These are phyloP conservation scores for Kodamaea sp. DNA, from an alignment of 1,139 yeast genomes.

Conservation along the genomic window DNA sequence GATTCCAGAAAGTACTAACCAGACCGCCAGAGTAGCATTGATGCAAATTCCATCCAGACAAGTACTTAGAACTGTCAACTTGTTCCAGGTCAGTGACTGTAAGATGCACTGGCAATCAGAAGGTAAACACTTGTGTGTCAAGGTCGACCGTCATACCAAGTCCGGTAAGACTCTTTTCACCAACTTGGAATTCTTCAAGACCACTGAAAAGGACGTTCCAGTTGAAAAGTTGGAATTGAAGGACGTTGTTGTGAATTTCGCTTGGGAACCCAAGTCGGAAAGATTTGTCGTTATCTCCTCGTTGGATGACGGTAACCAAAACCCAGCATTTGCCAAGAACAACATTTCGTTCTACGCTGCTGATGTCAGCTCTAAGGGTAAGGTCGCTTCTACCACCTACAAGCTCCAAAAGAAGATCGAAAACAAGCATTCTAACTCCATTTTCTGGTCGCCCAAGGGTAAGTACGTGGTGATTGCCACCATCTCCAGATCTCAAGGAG, in stretches of 20 bases:
- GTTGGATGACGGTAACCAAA: conserved; percentile 59
- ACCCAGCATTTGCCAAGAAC: conserved; percentile 73
- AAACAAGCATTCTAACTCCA: conserved; percentile 69
- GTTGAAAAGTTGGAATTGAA: conserved; percentile 93
- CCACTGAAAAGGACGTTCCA: conserved; percentile 87
- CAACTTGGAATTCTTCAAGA: conserved; percentile 88
- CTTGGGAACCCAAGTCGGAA: conserved; percentile 95
- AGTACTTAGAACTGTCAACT: conserved; percentile 85
- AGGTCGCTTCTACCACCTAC: conserved; percentile 31
- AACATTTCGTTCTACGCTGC: conserved; percentile 80
- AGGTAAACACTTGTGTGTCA: conserved; percentile 83
- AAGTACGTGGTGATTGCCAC: conserved; percentile 83
- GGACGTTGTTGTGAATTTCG: conserved; percentile 84
- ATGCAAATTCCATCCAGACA: conserved; percentile 86
- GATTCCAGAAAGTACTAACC: conserved; percentile 94
- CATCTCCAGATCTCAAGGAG: conserved; percentile 62
- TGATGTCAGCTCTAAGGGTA: conserved; percentile 44
- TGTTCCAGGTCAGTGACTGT: conserved; percentile 93
- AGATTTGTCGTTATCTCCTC: conserved; percentile 80
- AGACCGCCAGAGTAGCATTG: conserved; percentile 91
- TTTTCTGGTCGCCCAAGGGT: conserved; percentile 92
- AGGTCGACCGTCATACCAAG: conserved; percentile 96
- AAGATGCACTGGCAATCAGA: conserved; percentile 93
- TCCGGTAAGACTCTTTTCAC: conserved; percentile 91
- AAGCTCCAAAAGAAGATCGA: conserved; percentile 48